Evolutionary conservation across 768 basidiomycete species (phyloP), one percentile per base, ranked within the genome.

Genomic region (Pulveroboletus sp.): DNA sequence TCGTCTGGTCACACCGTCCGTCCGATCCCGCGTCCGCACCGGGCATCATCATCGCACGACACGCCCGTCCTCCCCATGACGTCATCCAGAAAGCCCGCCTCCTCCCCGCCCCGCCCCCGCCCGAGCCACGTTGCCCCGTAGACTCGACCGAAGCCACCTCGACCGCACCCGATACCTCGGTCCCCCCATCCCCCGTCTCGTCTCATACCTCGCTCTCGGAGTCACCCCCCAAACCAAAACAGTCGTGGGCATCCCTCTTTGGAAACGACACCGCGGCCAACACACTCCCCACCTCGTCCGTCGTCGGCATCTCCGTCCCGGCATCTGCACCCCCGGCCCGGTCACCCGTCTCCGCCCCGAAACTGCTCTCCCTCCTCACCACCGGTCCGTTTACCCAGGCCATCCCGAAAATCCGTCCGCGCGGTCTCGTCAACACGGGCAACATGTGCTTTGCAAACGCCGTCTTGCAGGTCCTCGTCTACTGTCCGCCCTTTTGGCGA

Each of bases 371-470:
- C 0, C 74, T 87, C n/a, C 71, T 88, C 1, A 79, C 69, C 9
- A 66, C 69, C 1, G 72, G 70, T 0, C 62, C 74, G 6, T 51
- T 65, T 5, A 52, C 54, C 4, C 59, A 55, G 1, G 45, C 56
- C 10, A 7, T 21, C 32, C 49, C 64, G 31, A 68, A 65, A 40
- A 78, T 90, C 29, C 72, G 75, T 7, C 82, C 90, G 1, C 76
- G 94, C 13, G 95, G 95, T 5, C 71, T 99, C 41, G 76, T 98
- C 57, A 99, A 99, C 68, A 87, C 82, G 3, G 94, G 95, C 1
- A 99, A 99, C 69, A 85, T 97, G 84, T 99, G 95, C 66, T 99
- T 97, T 63, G 94, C 94, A 24, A 99, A 97, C 60, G 84, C 93
- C 0, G 89, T 97, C 20, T 72, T 99, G 25, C 95, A 98, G 71